Conservation (phyloP, 352 stramenopile species). For the Blastocystis sp. region DNA sequence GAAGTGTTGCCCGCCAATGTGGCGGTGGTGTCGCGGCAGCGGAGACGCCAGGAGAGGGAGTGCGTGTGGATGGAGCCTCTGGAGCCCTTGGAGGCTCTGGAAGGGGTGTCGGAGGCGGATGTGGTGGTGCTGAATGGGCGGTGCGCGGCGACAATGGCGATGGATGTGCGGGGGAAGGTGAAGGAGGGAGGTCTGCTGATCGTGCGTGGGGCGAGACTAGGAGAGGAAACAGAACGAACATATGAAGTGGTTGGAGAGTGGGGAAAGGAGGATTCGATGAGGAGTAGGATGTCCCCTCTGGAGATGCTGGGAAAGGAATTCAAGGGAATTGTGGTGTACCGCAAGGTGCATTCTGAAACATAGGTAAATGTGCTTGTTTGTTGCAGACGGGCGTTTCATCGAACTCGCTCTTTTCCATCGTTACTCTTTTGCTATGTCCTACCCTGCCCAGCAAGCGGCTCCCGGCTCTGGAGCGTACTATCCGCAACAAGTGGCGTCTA, state of each 20-base stretch:
- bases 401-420: background rate
- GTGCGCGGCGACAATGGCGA: constrained; percentile 9
- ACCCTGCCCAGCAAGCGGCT: too few relatives aligned
- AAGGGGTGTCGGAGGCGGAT: background rate
- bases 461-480: background rate
- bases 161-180: background rate
- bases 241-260: background rate
- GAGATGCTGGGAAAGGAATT: constrained; percentile 42
- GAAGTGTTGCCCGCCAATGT: background rate
- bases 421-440: background rate
- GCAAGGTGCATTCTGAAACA: background rate
- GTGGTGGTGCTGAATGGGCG: constrained; percentile 42
- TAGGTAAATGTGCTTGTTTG: background rate
- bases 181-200: constrained; percentile 20
- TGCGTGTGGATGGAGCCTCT: background rate
- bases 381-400: background rate
- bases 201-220: background rate
- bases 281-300: background rate
- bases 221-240: background rate
- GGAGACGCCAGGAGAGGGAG: background rate
- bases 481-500: background rate
- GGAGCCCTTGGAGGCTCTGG: background rate
- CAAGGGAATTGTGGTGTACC: constrained; percentile 16
- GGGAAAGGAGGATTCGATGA: background rate
- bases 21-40: background rate